phyloP scores from a whole-genome alignment of 2,329 filamentous ascomycete genomes.

The Paraphaeosphaeria minitans region DNA sequence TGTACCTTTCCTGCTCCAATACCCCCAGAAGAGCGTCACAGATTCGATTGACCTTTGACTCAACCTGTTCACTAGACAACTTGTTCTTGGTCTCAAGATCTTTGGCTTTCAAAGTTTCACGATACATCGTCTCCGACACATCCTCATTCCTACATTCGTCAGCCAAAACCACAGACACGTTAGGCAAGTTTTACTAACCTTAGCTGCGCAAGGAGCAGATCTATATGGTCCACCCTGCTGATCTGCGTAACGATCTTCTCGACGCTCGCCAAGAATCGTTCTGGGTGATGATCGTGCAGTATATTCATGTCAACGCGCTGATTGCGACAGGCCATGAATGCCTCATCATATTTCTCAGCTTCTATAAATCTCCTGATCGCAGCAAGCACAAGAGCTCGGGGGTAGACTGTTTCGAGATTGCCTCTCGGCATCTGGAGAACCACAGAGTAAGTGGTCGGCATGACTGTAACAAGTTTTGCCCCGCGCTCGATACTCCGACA shows the following conservation, averaged over 20 bases:
- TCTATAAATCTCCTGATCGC: slow-evolving; percentile 85
- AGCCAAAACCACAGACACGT: slow-evolving; percentile 5
- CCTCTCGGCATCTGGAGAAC: slow-evolving; percentile 94
- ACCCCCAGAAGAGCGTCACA: slow-evolving; percentile 81
- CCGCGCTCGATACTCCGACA: slow-evolving; percentile 92
- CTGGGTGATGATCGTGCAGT: slow-evolving; percentile 87
- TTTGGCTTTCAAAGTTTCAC: slow-evolving; percentile 70
- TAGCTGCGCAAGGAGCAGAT: slow-evolving; percentile 87
- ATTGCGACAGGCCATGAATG: slow-evolving; percentile 85
- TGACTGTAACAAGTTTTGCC: slow-evolving; percentile 82
- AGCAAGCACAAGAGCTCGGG: slow-evolving; percentile 87
- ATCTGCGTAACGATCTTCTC: slow-evolving; percentile 82
- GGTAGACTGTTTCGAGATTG: slow-evolving; percentile 93
- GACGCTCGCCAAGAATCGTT: slow-evolving; percentile 80
- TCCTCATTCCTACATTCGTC: slow-evolving; percentile 71
- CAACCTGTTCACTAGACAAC: slow-evolving; percentile 26
- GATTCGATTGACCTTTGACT: slow-evolving; percentile 79
- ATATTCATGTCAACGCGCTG: slow-evolving; percentile 99
- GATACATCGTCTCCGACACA: slow-evolving; percentile 91
- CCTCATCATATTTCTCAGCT: slow-evolving; percentile 77
- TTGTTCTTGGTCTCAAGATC: slow-evolving; percentile 26
- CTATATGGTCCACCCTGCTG: slow-evolving; percentile 78
- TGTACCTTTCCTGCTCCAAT: slow-evolving; percentile 59
- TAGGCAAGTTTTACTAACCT: slow-evolving; percentile 58
- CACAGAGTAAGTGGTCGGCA: slow-evolving; percentile 84